phyloP scores from a whole-genome alignment of 2,329 filamentous ascomycete species.

The Cladophialophora bantiana region DNA sequence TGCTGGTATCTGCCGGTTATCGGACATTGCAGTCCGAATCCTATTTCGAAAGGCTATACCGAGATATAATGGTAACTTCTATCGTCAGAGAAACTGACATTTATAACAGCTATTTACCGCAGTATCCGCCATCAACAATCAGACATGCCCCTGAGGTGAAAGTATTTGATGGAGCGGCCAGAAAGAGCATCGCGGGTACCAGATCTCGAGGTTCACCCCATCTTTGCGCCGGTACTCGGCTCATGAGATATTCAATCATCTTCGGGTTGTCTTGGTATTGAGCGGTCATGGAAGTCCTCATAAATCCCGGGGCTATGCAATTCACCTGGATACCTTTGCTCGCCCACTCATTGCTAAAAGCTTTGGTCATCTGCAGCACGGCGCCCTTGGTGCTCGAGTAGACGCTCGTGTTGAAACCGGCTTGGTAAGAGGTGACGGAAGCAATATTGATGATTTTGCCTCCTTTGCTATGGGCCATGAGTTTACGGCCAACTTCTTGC shows the following conservation, averaged over 20 bases:
- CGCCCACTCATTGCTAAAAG: slow-evolving; percentile 50
- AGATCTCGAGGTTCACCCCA: slow-evolving; percentile 36
- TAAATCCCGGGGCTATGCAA: slow-evolving; percentile 42
- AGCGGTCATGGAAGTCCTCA: slow-evolving; percentile 36
- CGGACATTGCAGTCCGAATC: too few relatives aligned
- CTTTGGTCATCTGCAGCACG: slow-evolving; percentile 51
- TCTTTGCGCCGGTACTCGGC: slow-evolving; percentile 29
- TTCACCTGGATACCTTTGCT: slow-evolving; percentile 45
- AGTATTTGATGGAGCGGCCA: slow-evolving; percentile 27
- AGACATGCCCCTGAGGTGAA: slow-evolving; percentile 32
- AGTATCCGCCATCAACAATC: slow-evolving; percentile 30
- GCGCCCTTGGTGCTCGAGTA: slow-evolving; percentile 52
- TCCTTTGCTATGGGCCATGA: slow-evolving; percentile 2
- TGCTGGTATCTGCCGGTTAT: too few relatives aligned
- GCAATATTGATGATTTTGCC: slow-evolving; percentile 35
- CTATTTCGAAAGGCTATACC: too few relatives aligned
- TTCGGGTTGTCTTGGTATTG: slow-evolving; percentile 24
- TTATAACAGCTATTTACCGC: slow-evolving; percentile 28
- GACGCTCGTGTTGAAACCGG: slow-evolving; percentile 34
- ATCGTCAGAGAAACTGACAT: too few relatives aligned
- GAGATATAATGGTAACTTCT: too few relatives aligned
- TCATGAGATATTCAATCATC: slow-evolving; percentile 26
- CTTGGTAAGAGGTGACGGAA: slow-evolving; percentile 22
- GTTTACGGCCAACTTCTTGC: slow-evolving; percentile 24
- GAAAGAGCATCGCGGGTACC: slow-evolving; percentile 28